Evolutionary conservation across 495 filamentous ascomycete genomes (phyloP).

Genomic region (Daldinia bambusicola): DNA sequence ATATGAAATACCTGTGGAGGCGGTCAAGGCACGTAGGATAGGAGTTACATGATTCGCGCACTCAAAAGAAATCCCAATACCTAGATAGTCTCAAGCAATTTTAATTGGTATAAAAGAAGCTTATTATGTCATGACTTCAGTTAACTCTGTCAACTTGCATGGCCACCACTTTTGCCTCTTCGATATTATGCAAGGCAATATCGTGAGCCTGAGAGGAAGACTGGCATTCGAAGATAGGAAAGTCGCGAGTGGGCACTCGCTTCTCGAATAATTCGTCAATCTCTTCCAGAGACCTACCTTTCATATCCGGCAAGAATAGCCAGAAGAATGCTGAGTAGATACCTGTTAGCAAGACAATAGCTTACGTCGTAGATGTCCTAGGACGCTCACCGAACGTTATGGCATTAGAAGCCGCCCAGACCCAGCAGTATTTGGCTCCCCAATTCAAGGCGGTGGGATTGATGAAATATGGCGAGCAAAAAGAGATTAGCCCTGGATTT

Average conservation of each 20-base stretch:
- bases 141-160: slow-evolving; percentile 14
- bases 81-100: not conserved
- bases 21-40: too few relatives aligned
- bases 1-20: too few relatives aligned
- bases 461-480: slow-evolving; percentile 54
- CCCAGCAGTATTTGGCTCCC: slow-evolving; percentile 56
- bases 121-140: not conserved
- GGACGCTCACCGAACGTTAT: slow-evolving; percentile 41
- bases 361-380: not conserved
- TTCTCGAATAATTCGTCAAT: slow-evolving; percentile 47
- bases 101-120: not conserved
- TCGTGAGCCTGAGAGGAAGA: slow-evolving; percentile 36
- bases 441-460: slow-evolving; percentile 55
- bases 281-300: slow-evolving; percentile 45
- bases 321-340: slow-evolving; percentile 36
- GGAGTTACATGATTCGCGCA: too few relatives aligned
- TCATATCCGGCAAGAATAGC: slow-evolving; percentile 46
- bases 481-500: slow-evolving; percentile 48
- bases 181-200: slow-evolving; percentile 34
- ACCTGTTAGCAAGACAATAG: slow-evolving; percentile 12
- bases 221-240: slow-evolving; percentile 40
- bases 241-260: slow-evolving; percentile 31
- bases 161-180: slow-evolving; percentile 27
- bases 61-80: not conserved
- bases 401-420: slow-evolving; percentile 51